phyloP scores from a whole-genome alignment of 2,329 filamentous ascomycete species.

The Diplodia sapinea region DNA sequence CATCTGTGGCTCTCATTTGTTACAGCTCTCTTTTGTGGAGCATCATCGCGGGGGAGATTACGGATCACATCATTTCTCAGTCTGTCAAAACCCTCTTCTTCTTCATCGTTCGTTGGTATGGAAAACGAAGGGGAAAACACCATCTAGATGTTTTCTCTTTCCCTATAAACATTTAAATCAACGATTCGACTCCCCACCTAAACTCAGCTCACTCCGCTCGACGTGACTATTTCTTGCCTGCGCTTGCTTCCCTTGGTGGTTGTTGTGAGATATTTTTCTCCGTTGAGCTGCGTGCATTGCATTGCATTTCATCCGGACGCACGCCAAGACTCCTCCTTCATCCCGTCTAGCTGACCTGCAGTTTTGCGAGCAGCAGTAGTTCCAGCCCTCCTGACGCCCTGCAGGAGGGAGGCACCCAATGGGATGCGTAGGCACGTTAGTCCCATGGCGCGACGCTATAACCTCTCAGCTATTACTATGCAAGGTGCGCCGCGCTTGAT shows the following conservation, averaged over 20 bases:
- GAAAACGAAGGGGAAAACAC: not conserved
- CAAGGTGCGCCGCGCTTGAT: no score
- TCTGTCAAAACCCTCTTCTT: slow-evolving; percentile 10
- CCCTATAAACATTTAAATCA: slow-evolving; percentile 3
- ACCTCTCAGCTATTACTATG: no score
- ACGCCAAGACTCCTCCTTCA: no score
- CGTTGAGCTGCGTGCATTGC: not conserved
- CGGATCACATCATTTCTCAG: not conserved
- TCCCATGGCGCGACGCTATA: no score
- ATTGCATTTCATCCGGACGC: no score
- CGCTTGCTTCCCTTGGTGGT: not conserved
- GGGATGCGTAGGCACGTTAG: no score
- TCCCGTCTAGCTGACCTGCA: no score
- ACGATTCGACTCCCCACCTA: slow-evolving; percentile 4
- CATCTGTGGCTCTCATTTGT: not conserved
- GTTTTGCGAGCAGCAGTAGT: no score
- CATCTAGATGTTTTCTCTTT: not conserved
- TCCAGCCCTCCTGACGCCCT: no score
- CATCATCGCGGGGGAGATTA: not conserved
- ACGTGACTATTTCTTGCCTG: not conserved
- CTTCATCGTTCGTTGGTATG: not conserved
- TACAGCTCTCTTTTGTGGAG: not conserved
- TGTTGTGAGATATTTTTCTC: not conserved
- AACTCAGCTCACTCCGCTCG: not conserved
- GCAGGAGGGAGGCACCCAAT: no score